Evolutionary conservation across 2,329 filamentous ascomycete species (phyloP).

Genomic region (Fonsecaea monophora): DNA sequence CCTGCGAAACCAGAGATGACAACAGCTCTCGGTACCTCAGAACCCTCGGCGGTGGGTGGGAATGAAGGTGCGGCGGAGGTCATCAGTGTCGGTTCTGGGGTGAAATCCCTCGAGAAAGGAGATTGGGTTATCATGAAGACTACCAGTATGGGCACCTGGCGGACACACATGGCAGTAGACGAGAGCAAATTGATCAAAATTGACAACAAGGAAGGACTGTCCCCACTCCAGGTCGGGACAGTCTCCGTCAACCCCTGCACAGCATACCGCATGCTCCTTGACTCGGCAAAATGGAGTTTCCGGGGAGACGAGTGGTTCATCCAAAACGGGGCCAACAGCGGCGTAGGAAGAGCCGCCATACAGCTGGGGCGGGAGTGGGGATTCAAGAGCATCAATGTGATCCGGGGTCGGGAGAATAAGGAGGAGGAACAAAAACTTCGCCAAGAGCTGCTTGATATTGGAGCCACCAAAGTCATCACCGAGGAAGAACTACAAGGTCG

Average conservation of each 20-base stretch:
- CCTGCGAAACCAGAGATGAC: slow-evolving; percentile 82
- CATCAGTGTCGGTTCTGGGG: slow-evolving; percentile 68
- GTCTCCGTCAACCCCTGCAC: slow-evolving; percentile 93
- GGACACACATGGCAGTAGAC: slow-evolving; percentile 80
- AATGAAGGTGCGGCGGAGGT: slow-evolving; percentile 97
- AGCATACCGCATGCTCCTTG: slow-evolving; percentile 88
- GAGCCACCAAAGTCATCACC: slow-evolving; percentile 68
- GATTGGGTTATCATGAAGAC: slow-evolving; percentile 93
- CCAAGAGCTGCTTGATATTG: slow-evolving; percentile 65
- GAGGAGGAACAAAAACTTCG: slow-evolving; percentile 64
- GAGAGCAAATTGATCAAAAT: slow-evolving; percentile 71
- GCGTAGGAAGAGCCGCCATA: slow-evolving; percentile 88
- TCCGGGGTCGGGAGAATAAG: slow-evolving; percentile 73
- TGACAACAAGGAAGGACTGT: slow-evolving; percentile 72
- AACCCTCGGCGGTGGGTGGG: slow-evolving; percentile 78
- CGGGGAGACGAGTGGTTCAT: slow-evolving; percentile 89
- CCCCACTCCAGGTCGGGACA: slow-evolving; percentile 79
- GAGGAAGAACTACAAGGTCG: slow-evolving; percentile 61
- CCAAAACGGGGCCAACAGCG: slow-evolving; percentile 95
- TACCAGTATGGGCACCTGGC: slow-evolving; percentile 89
- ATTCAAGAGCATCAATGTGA: slow-evolving; percentile 85
- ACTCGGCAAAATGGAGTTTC: slow-evolving; percentile 68
- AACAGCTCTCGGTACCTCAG: slow-evolving; percentile 74
- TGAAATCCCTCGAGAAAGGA: slow-evolving; percentile 70
- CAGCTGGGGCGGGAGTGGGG: slow-evolving; percentile 88